Evolutionary conservation across 129 eudicot genomes (phyloP).

Genomic region (Kitagawia praeruptora): DNA sequence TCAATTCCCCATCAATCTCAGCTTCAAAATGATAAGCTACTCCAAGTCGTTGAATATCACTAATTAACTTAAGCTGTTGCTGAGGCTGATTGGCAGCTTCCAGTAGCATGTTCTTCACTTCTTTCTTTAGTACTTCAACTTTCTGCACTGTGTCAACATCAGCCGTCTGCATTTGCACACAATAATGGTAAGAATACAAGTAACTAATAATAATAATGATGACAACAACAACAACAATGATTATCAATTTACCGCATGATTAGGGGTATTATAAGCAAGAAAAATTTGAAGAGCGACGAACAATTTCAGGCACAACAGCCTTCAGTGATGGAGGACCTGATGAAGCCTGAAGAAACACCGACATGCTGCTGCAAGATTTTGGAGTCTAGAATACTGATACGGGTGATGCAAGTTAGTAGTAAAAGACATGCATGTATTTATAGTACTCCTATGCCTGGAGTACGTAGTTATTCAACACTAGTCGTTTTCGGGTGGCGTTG

Average conservation of each 20-base stretch:
- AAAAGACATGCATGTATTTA: no score
- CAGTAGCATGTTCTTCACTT: not conserved
- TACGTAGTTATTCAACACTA: no score
- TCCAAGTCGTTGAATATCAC: not conserved
- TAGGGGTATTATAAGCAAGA: not conserved
- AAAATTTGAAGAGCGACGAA: not conserved
- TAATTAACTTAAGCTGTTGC: not conserved
- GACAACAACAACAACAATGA: no score
- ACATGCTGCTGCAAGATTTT: not conserved
- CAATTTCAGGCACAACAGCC: not conserved
- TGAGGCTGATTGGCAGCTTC: not conserved
- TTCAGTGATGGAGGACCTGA: not conserved
- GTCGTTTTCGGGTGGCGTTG: no score
- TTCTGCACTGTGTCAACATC: not conserved
- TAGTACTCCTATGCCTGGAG: no score
- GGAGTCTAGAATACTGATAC: no score
- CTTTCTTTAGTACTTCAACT: not conserved
- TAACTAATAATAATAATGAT: no score
- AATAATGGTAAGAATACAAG: no score
- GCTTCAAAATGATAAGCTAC: not conserved
- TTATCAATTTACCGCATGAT: not conserved
- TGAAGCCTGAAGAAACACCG: not conserved
- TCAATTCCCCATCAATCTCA: not conserved
- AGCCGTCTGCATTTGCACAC: not conserved
- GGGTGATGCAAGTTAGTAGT: no score